Evolutionary conservation across 2,329 filamentous ascomycete genomes (phyloP), one percentile per base, ranked within the genome.

Genomic region (Chalaropsis ovoidea): DNA sequence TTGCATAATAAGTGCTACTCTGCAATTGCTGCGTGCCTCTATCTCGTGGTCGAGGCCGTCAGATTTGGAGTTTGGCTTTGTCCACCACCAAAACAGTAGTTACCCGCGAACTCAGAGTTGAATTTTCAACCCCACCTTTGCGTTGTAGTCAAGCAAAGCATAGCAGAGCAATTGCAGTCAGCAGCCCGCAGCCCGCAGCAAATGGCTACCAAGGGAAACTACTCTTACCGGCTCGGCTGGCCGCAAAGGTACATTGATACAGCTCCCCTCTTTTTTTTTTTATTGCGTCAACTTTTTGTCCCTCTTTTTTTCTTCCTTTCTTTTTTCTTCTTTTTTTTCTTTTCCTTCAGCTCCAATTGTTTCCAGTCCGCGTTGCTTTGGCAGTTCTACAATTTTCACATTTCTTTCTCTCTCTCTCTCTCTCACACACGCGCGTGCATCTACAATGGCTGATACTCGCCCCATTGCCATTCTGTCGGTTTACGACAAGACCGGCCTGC

Each of bases 401-500:
- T 24, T 62, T 45, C 47, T 52, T 49, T 47, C 45, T 47, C 19
- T 49, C 22, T 49, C 22, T 3, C 19, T 19, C 22, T 13, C 35
- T 10, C 35, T 5, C 35, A 39, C 19, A 27, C 41, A 43, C 24
- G 8, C 62, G 54, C 22, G 61, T 54, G 61, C 41, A 63, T 68
- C 62, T 70, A 73, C 68, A 69, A 77, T 77, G 76, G 72, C 75
- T 68, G 71, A 69, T 35, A 72, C 76, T 68, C 82, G 84, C 74
- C 80, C 82, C 74, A 83, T 82, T 81, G 94, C 94, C 70, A 97
- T 99, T 74, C 83, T 99, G 75, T 97, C 93, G 70, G 94, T 97
- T 80, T 97, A 94, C 76, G 90, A 99, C 83, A 99, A 99, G 86
- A 97, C 93, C 66, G 94, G 92, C 68, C 84, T 96, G 70, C 80